Evolutionary conservation across 345 rosid genomes (phyloP), one percentile per base, ranked within the genome.

Genomic region (Gossypium longicalyx): DNA sequence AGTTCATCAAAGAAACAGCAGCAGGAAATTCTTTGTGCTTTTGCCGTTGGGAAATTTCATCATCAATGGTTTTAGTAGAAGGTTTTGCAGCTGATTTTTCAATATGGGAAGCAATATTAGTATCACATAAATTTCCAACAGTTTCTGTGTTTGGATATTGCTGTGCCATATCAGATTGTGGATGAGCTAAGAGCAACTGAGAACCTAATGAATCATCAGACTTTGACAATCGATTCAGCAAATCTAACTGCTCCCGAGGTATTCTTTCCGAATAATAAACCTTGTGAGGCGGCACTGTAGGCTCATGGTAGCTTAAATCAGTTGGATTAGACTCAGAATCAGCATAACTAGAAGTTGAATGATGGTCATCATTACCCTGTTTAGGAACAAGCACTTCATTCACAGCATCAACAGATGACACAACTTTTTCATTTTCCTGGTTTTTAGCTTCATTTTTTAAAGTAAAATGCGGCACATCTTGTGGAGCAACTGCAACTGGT

Each of bases 161-260:
- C 73, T 86, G 91, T 20, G 78, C 64, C 54, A 76, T 69, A 64
- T 78, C 83, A 69, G 87, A 70, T 75, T 56, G 86, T 57, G 93
- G 80, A 74, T 85, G 86, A 70, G 97, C 81, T 67, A 79, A 61
- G 62, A 87, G 67, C 62, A 90, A 80, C 83, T 90, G 97, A 80
- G 92, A 77, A 82, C 86, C 94, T 78, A 87, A 83, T 45, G 91
- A 83, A 77, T 87, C 84, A 73, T 90, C 94, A 27, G 97, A 93
- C 70, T 93, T 93, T 25, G 98, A 90, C 25, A 85, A 74, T 29
- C 96, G 87, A 69, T 75, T 86, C 77, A 89, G 89, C 77, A 88
- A 68, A 44, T 87, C 98, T 71, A 80, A 63, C 76, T 87, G 91
- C 76, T 85, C 91, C 79, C 90, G 81, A 9, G 96, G 96, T 80